phyloP scores from a whole-genome alignment of 2,329 filamentous ascomycete genomes.

The Aspergillus japonicus region DNA sequence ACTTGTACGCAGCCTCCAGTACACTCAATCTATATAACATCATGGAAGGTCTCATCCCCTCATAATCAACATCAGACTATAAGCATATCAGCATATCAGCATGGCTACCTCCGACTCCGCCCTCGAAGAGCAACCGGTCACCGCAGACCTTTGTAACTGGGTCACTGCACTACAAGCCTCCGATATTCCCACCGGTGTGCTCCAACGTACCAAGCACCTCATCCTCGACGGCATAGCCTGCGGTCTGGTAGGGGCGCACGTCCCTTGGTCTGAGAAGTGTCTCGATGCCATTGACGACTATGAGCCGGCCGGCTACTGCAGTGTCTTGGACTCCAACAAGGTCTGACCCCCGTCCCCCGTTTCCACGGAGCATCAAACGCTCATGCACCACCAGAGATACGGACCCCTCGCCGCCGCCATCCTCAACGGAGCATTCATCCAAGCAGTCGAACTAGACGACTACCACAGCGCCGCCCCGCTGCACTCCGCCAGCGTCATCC shows the following conservation, averaged over 20 bases:
- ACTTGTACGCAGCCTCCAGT: too few species aligned
- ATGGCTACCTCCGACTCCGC: too few species aligned
- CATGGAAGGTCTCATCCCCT: too few species aligned
- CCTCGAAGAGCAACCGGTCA: not conserved
- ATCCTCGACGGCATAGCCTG: conserved; percentile 47
- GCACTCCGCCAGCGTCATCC: conserved; percentile 39
- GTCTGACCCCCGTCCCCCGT: not conserved
- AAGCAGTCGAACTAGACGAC: conserved; percentile 48
- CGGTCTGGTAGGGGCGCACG: conserved; percentile 40
- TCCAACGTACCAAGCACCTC: conserved; percentile 42
- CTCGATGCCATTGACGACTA: conserved; percentile 31
- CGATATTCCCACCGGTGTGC: conserved; percentile 34
- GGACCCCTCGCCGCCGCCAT: conserved; percentile 41
- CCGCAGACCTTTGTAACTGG: conserved; percentile 12
- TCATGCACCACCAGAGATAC: conserved; percentile 10
- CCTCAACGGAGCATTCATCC: conserved; percentile 46
- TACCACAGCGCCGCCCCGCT: conserved; percentile 44
- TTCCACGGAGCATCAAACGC: not conserved
- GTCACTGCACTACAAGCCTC: conserved; percentile 7
- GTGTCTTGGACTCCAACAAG: conserved; percentile 16
- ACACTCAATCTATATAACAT: too few species aligned
- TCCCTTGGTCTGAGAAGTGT: conserved; percentile 44
- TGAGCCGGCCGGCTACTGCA: conserved; percentile 31
- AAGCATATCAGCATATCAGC: too few species aligned
- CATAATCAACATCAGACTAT: too few species aligned